A percentile compares a stretch with the other conserved stretches of the same genome.
Conservation (phyloP, 2,329 filamentous ascomycete species). For the Alternaria panax region DNA sequence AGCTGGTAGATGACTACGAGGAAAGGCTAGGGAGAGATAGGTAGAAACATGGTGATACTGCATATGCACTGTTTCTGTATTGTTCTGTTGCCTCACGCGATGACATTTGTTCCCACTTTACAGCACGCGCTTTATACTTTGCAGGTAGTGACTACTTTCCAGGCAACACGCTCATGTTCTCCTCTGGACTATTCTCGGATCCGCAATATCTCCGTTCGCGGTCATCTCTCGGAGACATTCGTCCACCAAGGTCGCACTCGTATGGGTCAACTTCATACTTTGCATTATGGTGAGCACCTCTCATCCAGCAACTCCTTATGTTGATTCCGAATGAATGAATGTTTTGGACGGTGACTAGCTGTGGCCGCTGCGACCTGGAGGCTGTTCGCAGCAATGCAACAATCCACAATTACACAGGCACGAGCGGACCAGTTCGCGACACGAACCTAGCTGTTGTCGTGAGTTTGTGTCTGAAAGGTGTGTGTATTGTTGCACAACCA, state of each 20-base stretch:
- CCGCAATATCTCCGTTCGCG: not conserved
- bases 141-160: not conserved
- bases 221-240: not conserved
- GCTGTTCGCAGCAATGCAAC: not conserved
- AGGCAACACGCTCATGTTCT: not conserved
- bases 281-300: not conserved
- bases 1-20: slow-evolving; percentile 51
- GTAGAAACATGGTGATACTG: slow-evolving; percentile 23
- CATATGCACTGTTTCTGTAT: not conserved
- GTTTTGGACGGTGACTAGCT: not conserved
- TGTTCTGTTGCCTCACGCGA: not conserved
- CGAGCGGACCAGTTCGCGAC: not conserved
- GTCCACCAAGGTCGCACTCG: not conserved
- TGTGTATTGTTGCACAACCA: not conserved
- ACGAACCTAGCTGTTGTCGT: not conserved
- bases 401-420: not conserved
- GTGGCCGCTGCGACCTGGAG: not conserved
- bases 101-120: not conserved
- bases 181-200: not conserved
- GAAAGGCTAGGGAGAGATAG: slow-evolving; percentile 50
- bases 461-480: not conserved
- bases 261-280: not conserved
- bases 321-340: not conserved
- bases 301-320: not conserved
- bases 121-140: not conserved